Base-by-base conservation (phyloP, 352 stramenopile genomes). In the Globisporangium splendens region DNA sequence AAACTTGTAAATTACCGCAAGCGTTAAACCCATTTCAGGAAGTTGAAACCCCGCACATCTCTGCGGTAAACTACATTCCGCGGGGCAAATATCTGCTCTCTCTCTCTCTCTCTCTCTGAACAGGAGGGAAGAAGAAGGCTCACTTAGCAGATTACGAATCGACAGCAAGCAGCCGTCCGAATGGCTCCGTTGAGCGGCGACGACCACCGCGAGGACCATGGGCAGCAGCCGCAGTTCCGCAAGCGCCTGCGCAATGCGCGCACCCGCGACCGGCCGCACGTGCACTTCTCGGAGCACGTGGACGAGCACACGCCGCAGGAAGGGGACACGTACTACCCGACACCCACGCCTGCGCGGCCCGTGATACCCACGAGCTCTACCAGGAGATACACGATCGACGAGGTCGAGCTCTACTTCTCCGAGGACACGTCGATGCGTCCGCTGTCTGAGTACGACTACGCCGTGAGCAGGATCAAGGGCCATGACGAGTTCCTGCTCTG, bases 351-450 rank as follows among this genome's bases (percentile, higher is more conserved):
- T 11, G 76, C 71, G 13, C 65, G 66, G 10, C 39, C 61, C 11
- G 61, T 88, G n/a, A 59, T 76, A 0, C 70, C 77, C 48, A 86
- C 83, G 35, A 72, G 73, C 33, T 73, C 69, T 20, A 69, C 71
- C 0, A 63, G 77, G 8, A 69, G 77, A 46, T 84, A 82, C 51
- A 80, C 75, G 14, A 77, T 81, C 28, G 77, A 88, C 58, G 77
- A 88, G 39, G 72, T 88, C 35, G 77, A 88, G 58, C 59, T 88
- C 8, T 79, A 75, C 59, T 88, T 88, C 33, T 86, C 76, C 21
- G 75, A 88, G 47, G 71, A 84, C 52, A 69, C 70, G 8, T 61
- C 70, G 2, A 48, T 62, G 14, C 65, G 56, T 8, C 73, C 76
- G 17, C 49, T 88, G 33, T 50, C 49, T 0, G 10, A 43, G 6